These are phyloP conservation scores for Pouteria glomerata DNA, from an alignment of 148 eudicot species.

Conservation along the genomic window DNA sequence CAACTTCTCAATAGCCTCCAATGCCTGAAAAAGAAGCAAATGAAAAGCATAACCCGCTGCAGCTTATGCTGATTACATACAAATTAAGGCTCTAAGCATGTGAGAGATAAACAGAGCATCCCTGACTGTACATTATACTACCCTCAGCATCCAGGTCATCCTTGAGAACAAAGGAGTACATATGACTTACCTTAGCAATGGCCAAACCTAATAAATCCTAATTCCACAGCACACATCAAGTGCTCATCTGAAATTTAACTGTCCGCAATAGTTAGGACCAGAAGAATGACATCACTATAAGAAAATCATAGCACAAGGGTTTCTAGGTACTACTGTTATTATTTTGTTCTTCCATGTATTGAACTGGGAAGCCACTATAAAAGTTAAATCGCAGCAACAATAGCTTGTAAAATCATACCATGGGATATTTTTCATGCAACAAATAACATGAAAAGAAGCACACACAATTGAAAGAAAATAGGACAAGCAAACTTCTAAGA, in stretches of 20 bases:
- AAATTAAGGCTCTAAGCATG: background rate
- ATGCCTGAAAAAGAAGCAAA: slow-evolving; percentile 54
- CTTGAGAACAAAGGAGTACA: background rate
- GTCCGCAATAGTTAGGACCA: background rate
- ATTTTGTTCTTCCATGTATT: too few species aligned
- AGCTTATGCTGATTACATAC: background rate
- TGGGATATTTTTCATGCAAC: background rate
- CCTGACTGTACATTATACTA: background rate
- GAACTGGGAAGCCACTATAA: too few species aligned
- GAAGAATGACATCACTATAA: too few species aligned
- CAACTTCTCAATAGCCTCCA: slow-evolving; percentile 94
- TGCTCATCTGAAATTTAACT: background rate
- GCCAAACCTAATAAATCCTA: background rate
- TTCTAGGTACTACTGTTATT: too few species aligned
- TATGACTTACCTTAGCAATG: too few species aligned
- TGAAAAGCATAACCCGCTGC: slow-evolving; percentile 5
- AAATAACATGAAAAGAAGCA: background rate
- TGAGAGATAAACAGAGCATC: background rate
- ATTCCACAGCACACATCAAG: background rate
- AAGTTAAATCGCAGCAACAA: too few species aligned
- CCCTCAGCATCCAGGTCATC: background rate
- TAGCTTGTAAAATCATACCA: background rate
- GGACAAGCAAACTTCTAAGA: background rate
- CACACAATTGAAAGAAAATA: background rate
- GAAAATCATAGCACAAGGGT: too few species aligned